Base-by-base conservation (phyloP, 2,329 filamentous ascomycete species). In the Arthroderma uncinatum region DNA sequence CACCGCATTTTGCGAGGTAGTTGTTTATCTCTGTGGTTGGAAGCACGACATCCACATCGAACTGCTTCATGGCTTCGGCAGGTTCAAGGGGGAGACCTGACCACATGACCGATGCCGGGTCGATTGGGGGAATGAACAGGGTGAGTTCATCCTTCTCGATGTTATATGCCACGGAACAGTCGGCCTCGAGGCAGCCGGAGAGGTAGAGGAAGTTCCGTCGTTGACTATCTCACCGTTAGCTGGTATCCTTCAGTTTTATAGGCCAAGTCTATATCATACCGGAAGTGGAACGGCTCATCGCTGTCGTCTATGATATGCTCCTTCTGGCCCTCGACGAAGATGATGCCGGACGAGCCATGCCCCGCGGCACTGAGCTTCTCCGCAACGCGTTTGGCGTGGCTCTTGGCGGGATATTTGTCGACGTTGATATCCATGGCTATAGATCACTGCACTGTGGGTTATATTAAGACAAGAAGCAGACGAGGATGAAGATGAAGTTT, bases 141-240 rank as follows among this genome's bases (percentile, higher is more conserved):
- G 85, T 94, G 40, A 91, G 81, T 64, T 83, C 82, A 62, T 83
- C 80, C 52, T 82, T 79, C 48, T 80, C 76, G 58, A 95, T 85
- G 62, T 95, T 85, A 76, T 96, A 95, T 57, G 85, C 80, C 59
- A 89, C 81, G 68, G 85, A 84, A 65, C 86, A 86, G 71, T 96
- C 90, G 59, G 91, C 81, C 30, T 94, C 79, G 61, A 84, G 80
- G 67, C 84, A 94, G 64, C 93, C 93, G 23, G 89, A 92, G 47
- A 97, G 78, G 73, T 98, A 98, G 81, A 87, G 96, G 76, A 98
- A 98, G 71, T 84, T 88, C 57, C 93, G 85, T 61, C 91, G 87
- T 74, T 96, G 91, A 62, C 42, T 56, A 55, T 34, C 4, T 6
- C 14, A 50, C 4, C 33, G 14, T 55, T 34, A 42, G 14, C 8